phyloP scores from a whole-genome alignment of 2,329 filamentous ascomycete species.

The Fonsecaea nubica region DNA sequence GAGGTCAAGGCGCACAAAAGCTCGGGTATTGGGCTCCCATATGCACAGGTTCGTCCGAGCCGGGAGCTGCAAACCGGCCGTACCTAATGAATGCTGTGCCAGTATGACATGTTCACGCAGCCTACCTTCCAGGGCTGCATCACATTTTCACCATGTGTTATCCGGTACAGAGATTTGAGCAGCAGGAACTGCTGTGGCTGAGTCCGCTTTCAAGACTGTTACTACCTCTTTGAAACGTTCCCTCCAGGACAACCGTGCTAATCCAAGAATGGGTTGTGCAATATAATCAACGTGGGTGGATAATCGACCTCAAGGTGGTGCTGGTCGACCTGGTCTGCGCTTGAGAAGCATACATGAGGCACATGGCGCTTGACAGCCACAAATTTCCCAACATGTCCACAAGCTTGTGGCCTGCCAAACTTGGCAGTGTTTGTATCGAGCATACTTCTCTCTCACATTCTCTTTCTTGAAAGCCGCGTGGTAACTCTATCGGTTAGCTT shows the following conservation, averaged over 20 bases:
- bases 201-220: neutral
- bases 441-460: neutral
- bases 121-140: neutral
- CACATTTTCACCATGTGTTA: neutral
- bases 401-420: neutral
- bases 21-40: too few relatives aligned
- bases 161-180: neutral
- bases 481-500: neutral
- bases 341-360: neutral
- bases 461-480: neutral
- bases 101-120: neutral
- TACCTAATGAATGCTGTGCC: neutral
- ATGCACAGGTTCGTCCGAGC: too few relatives aligned
- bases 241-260: neutral
- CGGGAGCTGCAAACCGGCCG: neutral
- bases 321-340: neutral
- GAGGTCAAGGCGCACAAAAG: too few relatives aligned
- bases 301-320: neutral
- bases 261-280: neutral
- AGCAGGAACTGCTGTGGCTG: neutral
- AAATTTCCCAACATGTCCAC: neutral
- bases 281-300: conserved; percentile 5
- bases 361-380: neutral
- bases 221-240: neutral
- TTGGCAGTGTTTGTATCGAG: neutral